Percentiles rank a stretch among this genome's conserved stretches.
phyloP scores from a whole-genome alignment of 1,139 yeast species.

The Debaryomyces fabryi region DNA sequence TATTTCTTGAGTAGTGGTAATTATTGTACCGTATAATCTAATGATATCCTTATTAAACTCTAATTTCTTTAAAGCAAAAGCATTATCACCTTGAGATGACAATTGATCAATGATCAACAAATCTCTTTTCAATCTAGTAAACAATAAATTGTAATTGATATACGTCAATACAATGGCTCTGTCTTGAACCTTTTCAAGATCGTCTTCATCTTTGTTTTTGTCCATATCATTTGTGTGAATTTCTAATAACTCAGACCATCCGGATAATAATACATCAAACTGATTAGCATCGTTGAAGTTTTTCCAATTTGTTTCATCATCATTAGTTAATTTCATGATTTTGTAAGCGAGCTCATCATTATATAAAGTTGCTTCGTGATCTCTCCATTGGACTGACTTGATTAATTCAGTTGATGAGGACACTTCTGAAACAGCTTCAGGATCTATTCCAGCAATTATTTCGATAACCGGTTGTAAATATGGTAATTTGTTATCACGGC shows the following conservation, averaged over 20 bases:
- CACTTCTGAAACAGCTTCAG: conserved; percentile 42
- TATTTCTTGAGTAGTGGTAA: conserved; percentile 54
- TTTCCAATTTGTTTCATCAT: conserved; percentile 27
- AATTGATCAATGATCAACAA: conserved; percentile 47
- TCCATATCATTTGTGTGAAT: conserved; percentile 54
- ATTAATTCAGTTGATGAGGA: conserved; percentile 31
- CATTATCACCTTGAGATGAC: conserved; percentile 6
- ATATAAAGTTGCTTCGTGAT: conserved; percentile 65
- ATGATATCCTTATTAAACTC: conserved; percentile 47
- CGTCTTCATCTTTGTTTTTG: conserved; percentile 46
- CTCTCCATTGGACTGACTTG: conserved; percentile 64
- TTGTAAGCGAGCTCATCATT: conserved; percentile 75
- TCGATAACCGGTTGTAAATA: conserved; percentile 40
- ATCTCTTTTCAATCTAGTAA: conserved; percentile 76
- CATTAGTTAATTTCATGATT: conserved; percentile 47
- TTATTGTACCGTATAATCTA: conserved; percentile 53
- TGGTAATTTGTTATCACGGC: conserved; percentile 36
- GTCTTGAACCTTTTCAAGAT: conserved; percentile 62
- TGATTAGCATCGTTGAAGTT: conserved; percentile 26
- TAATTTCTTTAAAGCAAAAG: conserved; percentile 21
- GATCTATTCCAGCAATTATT: conserved; percentile 43
- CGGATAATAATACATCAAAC: conserved; percentile 36
- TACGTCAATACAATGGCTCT: conserved; percentile 76
- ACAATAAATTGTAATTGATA: conserved; percentile 66
- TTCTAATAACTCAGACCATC: conserved; percentile 44